Percentiles rank a stretch among this genome's conserved stretches.
Conservation (phyloP, 2,329 filamentous ascomycete species). For the Botrytis pseudocinerea region DNA sequence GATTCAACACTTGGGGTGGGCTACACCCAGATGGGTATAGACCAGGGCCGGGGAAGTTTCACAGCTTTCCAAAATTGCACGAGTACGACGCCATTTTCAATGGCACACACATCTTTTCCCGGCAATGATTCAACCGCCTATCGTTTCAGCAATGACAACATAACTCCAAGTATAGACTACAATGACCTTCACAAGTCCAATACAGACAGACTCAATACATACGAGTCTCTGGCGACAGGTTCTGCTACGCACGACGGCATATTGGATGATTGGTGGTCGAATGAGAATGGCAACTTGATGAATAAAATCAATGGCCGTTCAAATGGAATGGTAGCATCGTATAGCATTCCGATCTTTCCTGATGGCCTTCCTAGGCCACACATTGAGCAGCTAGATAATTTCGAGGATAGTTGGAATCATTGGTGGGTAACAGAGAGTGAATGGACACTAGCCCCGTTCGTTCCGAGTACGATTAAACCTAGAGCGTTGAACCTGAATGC, state of each 20-base stretch:
- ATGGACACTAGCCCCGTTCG: constrained; percentile 24
- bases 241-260: not conserved
- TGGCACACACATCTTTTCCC: constrained; percentile 23
- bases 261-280: constrained; percentile 27
- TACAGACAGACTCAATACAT: not conserved
- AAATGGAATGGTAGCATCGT: constrained; percentile 8
- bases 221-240: not conserved
- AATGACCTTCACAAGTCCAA: constrained; percentile 26
- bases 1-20: constrained; percentile 32
- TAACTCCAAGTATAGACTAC: constrained; percentile 27
- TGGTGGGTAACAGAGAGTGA: not conserved
- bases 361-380: constrained; percentile 30
- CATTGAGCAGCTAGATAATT: constrained; percentile 15
- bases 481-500: constrained; percentile 32
- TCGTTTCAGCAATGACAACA: constrained; percentile 23
- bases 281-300: not conserved
- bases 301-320: not conserved
- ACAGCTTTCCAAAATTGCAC: constrained; percentile 28
- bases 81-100: constrained; percentile 25
- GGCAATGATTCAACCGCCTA: constrained; percentile 19
- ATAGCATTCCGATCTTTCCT: constrained; percentile 20
- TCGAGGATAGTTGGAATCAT: constrained; percentile 26
- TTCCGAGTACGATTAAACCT: constrained; percentile 35
- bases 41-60: constrained; percentile 31
- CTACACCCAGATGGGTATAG: constrained; percentile 31